Evolutionary conservation across 2,329 filamentous ascomycete species (phyloP).

Genomic region (Teratosphaeriaceae sp.): DNA sequence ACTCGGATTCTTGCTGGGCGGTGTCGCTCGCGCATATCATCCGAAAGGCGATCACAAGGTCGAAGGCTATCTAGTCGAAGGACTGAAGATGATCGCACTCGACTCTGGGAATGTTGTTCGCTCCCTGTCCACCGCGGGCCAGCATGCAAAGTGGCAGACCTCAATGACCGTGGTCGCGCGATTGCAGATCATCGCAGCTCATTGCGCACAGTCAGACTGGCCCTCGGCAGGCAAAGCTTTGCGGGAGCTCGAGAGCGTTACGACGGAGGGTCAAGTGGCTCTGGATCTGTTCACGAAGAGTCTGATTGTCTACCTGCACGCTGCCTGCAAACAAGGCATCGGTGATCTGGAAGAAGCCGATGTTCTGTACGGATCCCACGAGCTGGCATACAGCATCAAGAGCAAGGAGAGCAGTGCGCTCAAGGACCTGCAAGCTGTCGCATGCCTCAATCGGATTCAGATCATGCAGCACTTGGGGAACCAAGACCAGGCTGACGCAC

Average conservation of each 20-base stretch:
- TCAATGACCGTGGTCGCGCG: constrained; percentile 60
- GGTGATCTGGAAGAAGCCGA: constrained; percentile 67
- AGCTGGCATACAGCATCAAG: constrained; percentile 46
- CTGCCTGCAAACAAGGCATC: constrained; percentile 68
- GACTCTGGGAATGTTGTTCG: constrained; percentile 10
- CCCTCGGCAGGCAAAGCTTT: constrained; percentile 54
- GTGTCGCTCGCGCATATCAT: constrained; percentile 49
- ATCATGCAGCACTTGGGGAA: constrained; percentile 36
- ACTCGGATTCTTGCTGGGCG: constrained; percentile 53
- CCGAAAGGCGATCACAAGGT: constrained; percentile 50
- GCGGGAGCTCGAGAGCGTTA: constrained; percentile 42
- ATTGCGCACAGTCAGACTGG: constrained; percentile 67
- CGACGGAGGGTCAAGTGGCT: constrained; percentile 8
- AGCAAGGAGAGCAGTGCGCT: constrained; percentile 20
- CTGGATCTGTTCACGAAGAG: constrained; percentile 29
- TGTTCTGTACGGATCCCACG: constrained; percentile 55
- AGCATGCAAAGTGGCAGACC: constrained; percentile 45
- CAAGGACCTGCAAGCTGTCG: constrained; percentile 40
- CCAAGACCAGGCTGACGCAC: constrained; percentile 45
- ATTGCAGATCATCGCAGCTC: constrained; percentile 63
- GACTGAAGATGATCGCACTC: constrained; percentile 39
- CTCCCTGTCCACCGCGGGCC: constrained; percentile 27
- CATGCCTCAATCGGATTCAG: constrained; percentile 42
- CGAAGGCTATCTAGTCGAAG: constrained; percentile 52
- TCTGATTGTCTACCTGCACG: constrained; percentile 59